phyloP scores from a whole-genome alignment of 2,329 filamentous ascomycete species.

The Cladosporium sp. region DNA sequence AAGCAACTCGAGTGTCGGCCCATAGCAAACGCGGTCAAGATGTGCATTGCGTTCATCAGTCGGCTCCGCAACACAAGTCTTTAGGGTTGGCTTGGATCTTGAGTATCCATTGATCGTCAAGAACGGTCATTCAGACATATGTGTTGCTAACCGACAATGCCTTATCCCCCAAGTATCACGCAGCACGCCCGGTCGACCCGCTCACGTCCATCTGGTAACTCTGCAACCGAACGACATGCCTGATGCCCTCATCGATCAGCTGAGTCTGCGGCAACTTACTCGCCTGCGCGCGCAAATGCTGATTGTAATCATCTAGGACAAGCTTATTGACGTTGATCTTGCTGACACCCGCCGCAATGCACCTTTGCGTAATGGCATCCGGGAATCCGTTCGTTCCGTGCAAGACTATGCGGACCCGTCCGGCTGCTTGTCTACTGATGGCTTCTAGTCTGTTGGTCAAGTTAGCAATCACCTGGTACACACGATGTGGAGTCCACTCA shows the following conservation, averaged over 20 bases:
- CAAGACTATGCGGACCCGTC: slow-evolving; percentile 44
- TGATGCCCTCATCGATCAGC: slow-evolving; percentile 27
- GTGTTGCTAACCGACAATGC: too few species aligned
- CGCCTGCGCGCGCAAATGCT: slow-evolving; percentile 16
- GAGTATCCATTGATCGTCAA: too few species aligned
- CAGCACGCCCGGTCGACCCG: slow-evolving; percentile 2
- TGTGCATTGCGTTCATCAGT: too few species aligned
- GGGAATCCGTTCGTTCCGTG: slow-evolving; percentile 53
- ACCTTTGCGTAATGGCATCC: slow-evolving; percentile 43
- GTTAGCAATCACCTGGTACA: background rate
- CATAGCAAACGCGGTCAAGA: too few species aligned
- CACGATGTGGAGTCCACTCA: background rate
- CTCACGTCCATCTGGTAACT: slow-evolving; percentile 16
- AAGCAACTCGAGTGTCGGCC: too few species aligned
- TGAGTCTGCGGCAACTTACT: slow-evolving; percentile 22
- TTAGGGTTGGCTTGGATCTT: too few species aligned
- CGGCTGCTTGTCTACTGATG: slow-evolving; percentile 29
- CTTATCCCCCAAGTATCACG: too few species aligned
- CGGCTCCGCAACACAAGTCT: too few species aligned
- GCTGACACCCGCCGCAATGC: slow-evolving; percentile 45
- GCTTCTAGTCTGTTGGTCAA: slow-evolving; percentile 29
- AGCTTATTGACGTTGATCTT: slow-evolving; percentile 55
- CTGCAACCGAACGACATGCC: slow-evolving; percentile 22
- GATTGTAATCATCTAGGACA: slow-evolving; percentile 35
- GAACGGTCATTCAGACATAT: too few species aligned